Conservation (phyloP, 208 protist species). For the Kentomonas sorsogonicus region DNA sequence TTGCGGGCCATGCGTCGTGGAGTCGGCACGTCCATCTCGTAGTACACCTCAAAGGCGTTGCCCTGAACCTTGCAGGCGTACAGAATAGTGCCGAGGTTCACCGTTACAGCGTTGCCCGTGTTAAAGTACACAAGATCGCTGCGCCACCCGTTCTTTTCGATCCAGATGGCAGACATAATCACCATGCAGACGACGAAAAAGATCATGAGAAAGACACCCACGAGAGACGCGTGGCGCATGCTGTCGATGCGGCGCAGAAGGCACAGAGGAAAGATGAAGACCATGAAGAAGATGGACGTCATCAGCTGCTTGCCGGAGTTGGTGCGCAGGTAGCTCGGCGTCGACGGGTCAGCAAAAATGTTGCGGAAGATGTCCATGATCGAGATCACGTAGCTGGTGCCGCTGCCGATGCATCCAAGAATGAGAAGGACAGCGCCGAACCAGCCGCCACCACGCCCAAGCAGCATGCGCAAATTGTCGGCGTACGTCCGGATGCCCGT, state of each 20-base stretch:
- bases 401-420: conserved; percentile 33
- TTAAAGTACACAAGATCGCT: conserved; percentile 28
- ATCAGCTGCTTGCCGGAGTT: conserved; percentile 30
- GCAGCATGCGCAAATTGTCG: conserved; percentile 19
- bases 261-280: conserved; percentile 52
- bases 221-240: conserved; percentile 40
- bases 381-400: conserved; percentile 51
- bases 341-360: conserved; percentile 25
- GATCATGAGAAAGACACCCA: conserved; percentile 43
- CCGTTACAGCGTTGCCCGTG: conserved; percentile 21
- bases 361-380: conserved; percentile 43
- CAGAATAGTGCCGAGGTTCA: conserved; percentile 32
- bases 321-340: conserved; percentile 21
- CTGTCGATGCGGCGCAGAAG: conserved; percentile 49
- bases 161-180: conserved; percentile 17
- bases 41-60: conserved; percentile 46
- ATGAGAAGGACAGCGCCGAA: conserved; percentile 23
- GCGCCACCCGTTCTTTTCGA: conserved; percentile 26
- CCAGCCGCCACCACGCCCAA: conserved; percentile 24
- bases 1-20: conserved; percentile 33
- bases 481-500: conserved; percentile 37
- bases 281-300: conserved; percentile 34
- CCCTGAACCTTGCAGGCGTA: conserved; percentile 60
- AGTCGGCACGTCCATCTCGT: conserved; percentile 34
- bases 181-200: conserved; percentile 56